Evolutionary conservation across 2,329 filamentous ascomycete species (phyloP).

Genomic region (Periglandula ipomoeae): DNA sequence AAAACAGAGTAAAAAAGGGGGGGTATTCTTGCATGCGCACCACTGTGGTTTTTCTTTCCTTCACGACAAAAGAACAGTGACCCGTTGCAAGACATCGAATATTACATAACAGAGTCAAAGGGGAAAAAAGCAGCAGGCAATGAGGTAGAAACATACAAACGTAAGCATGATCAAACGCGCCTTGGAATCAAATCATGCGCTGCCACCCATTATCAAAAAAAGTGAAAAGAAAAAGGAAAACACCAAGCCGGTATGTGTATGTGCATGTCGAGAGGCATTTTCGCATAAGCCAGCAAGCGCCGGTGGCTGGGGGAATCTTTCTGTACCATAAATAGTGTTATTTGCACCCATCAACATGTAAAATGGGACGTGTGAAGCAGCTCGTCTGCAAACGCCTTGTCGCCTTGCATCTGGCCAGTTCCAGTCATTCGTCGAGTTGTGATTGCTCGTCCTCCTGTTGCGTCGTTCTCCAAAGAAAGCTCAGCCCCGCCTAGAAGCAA

Average conservation of each 20-base stretch:
- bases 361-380: too few species aligned
- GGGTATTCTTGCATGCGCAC: too few species aligned
- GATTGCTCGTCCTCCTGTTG: neutral
- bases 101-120: neutral
- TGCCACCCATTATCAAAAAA: neutral
- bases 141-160: neutral
- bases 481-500: slow-evolving; percentile 64
- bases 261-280: neutral
- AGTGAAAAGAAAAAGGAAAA: neutral
- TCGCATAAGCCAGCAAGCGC: neutral
- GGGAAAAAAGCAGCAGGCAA: neutral
- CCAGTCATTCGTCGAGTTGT: neutral
- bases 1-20: too few species aligned
- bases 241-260: neutral
- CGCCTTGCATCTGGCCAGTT: too few species aligned
- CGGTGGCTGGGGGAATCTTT: neutral
- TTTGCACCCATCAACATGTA: neutral
- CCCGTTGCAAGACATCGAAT: neutral
- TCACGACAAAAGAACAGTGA: neutral
- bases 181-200: neutral
- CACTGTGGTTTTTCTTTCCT: neutral
- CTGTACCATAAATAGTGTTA: neutral
- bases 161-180: neutral
- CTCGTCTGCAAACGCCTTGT: too few species aligned
- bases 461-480: slow-evolving; percentile 10